These are phyloP conservation scores for Stentor coeruleus DNA, from an alignment of 73 alveolate genomes.

Conservation along the genomic window DNA sequence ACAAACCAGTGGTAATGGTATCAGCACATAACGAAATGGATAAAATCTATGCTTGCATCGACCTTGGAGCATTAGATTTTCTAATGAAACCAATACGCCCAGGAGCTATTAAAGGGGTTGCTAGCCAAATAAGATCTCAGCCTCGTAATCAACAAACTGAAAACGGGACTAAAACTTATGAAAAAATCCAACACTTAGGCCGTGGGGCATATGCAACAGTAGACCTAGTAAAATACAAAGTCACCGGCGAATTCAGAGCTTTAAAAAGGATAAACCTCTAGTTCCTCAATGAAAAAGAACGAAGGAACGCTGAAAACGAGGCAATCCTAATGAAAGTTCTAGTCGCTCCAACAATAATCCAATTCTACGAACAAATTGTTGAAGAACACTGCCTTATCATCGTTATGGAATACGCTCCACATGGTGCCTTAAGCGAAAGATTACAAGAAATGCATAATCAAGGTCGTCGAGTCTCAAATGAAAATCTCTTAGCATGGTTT, in stretches of 20 bases:
- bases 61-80: slow-evolving; percentile 76
- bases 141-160: not conserved
- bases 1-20: slow-evolving; percentile 82
- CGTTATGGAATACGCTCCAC: slow-evolving; percentile 97
- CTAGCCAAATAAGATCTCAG: not conserved
- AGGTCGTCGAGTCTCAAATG: slow-evolving; percentile 65
- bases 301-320: slow-evolving; percentile 82
- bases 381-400: slow-evolving; percentile 82
- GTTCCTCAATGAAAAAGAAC: slow-evolving; percentile 67
- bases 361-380: slow-evolving; percentile 81
- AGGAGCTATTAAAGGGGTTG: slow-evolving; percentile 25
- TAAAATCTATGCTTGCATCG: slow-evolving; percentile 55
- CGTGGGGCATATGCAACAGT: slow-evolving; percentile 85
- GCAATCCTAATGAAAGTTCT: slow-evolving; percentile 77
- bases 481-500: slow-evolving; percentile 71
- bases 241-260: slow-evolving; percentile 37
- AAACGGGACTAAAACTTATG: slow-evolving; percentile 22
- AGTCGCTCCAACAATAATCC: slow-evolving; percentile 92
- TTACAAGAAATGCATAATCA: slow-evolving; percentile 50
- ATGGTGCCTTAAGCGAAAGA: slow-evolving; percentile 86
- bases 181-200: slow-evolving; percentile 47
- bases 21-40: slow-evolving; percentile 66
- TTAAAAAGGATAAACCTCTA: slow-evolving; percentile 45
- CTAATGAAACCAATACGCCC: slow-evolving; percentile 76
- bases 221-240: slow-evolving; percentile 37